phyloP scores from a whole-genome alignment of 2,329 filamentous ascomycete species.

The Cladosporium sp. region DNA sequence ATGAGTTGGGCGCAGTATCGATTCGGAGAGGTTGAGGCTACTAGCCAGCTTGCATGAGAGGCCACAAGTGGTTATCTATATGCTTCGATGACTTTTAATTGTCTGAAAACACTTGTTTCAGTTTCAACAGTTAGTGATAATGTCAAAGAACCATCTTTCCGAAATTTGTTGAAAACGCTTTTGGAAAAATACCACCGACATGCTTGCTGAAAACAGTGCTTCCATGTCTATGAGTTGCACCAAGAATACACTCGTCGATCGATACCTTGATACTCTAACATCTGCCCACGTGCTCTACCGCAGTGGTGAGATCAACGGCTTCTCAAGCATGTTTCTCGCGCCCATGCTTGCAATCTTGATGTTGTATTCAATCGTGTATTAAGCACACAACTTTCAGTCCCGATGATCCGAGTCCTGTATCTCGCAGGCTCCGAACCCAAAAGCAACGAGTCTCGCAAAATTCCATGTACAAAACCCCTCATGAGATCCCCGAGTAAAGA shows the following conservation, averaged over 20 bases:
- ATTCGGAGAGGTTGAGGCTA: conserved; percentile 27
- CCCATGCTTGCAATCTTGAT: background rate
- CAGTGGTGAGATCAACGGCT: background rate
- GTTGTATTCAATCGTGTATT: conserved; percentile 15
- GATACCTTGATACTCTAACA: background rate
- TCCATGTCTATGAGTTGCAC: background rate
- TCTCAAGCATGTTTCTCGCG: background rate
- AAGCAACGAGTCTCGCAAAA: background rate
- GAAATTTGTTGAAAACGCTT: too few relatives aligned
- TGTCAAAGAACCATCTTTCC: too few relatives aligned
- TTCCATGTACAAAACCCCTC: conserved; percentile 8
- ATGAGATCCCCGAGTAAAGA: background rate
- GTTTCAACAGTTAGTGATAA: background rate
- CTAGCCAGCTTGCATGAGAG: background rate
- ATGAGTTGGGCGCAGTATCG: conserved; percentile 40
- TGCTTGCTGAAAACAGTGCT: background rate
- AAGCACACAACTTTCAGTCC: conserved; percentile 3
- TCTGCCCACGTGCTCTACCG: background rate
- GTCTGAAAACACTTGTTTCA: background rate
- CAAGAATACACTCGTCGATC: background rate
- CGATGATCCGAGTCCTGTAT: background rate
- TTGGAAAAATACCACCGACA: too few relatives aligned
- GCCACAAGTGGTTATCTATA: background rate
- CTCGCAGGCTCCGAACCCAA: background rate
- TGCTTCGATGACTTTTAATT: background rate